Evolutionary conservation across 176 grass and related monocot genomes (phyloP), one percentile per base, ranked within the genome.

Genomic region (Carex kokanica): DNA sequence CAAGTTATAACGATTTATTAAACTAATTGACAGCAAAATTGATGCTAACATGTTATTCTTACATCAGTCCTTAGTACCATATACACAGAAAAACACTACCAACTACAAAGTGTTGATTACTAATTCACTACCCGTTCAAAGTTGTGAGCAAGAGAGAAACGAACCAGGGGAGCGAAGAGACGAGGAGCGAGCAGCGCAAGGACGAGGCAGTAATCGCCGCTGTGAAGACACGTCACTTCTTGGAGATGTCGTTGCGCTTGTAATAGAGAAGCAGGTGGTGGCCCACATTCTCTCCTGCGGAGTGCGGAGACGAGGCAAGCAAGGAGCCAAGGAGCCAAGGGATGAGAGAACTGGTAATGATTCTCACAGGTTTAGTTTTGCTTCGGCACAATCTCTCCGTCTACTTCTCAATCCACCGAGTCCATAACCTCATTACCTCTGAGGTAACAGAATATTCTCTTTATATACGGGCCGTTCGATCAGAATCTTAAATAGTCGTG

Each of bases 201-300:
- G 14, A 27, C 43, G 73, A 78, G 47, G 11, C 12, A 53, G 23
- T 0, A 63, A 40, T 20, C 57, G 78, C 56, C 34, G 31, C 2
- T 80, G 16, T 41, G 31, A 13, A 61, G n/a, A 41, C 36, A 15
- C 43, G 38, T 75, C 71, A 75, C 78, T 80, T 80, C 36, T 64
- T 43, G 34, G 32, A 81, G 57, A 62, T 63, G 58, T 7, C n/a
- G 34, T 11, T 38, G 78, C 4, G 32, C 0, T 13, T 23, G 27
- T 21, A 24, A 41, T 20, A 40, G 34, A 2, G 32, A 31, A 81
- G 78, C 18, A 63, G 34, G 57, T 55, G 12, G 49, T 24, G 5
- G 51, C 73, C 78, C 78, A 63, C 78, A 59, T 60, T 36, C 36
- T 80, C 78, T 60, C 49, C n/a, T 79, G 27, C 27, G 27, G 27